Conservation (phyloP, 495 filamentous ascomycete species). For the Penicillium ochrochloron region DNA sequence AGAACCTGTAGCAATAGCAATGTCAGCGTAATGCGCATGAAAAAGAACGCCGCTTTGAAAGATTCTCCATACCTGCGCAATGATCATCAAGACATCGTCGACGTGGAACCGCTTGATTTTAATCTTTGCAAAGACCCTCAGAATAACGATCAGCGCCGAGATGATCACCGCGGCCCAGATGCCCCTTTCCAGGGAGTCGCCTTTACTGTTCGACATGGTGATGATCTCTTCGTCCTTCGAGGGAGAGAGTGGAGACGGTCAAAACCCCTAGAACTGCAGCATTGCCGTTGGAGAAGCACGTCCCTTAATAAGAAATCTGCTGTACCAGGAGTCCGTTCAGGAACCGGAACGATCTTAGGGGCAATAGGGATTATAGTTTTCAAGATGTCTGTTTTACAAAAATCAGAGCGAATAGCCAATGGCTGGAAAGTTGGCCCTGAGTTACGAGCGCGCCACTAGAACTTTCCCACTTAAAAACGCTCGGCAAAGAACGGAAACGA, state of each 20-base stretch:
- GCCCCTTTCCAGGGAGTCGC: conserved; percentile 32
- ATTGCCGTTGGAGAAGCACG: neutral
- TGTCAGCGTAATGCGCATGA: neutral
- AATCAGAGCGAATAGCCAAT: neutral
- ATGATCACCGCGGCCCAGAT: conserved; percentile 42
- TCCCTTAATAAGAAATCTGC: neutral
- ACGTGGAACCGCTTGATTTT: conserved; percentile 39
- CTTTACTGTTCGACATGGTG: conserved; percentile 20
- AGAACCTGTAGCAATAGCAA: conserved; percentile 23
- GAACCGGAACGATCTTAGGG: neutral
- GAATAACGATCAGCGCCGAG: conserved; percentile 38
- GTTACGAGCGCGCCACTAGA: neutral
- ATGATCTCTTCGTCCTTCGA: neutral
- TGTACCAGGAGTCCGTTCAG: neutral
- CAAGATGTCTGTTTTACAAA: neutral
- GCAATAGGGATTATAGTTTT: neutral
- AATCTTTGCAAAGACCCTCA: conserved; percentile 42
- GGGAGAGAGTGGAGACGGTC: conserved; percentile 1
- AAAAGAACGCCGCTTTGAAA: too few relatives aligned
- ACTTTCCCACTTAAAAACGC: neutral
- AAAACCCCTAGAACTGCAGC: neutral
- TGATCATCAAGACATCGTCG: conserved; percentile 46
- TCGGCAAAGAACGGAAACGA: neutral
- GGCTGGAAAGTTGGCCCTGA: neutral
- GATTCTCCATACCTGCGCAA: conserved; percentile 32